These are phyloP conservation scores for Scheffersomyces coipomensis DNA, from an alignment of 805 yeast genomes.

Conservation along the genomic window DNA sequence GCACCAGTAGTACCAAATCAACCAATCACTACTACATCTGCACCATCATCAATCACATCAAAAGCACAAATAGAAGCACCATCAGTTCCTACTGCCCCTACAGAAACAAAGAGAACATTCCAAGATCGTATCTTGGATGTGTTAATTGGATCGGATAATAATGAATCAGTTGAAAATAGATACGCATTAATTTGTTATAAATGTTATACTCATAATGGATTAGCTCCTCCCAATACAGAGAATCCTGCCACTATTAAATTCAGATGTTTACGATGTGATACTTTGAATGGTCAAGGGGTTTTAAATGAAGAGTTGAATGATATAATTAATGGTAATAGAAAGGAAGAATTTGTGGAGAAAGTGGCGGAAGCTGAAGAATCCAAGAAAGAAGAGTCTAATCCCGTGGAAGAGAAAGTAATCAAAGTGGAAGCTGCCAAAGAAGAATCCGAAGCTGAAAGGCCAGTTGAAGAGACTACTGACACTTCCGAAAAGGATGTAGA, in stretches of 20 bases:
- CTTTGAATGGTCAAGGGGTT: slow-evolving; percentile 26
- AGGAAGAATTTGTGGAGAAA: neutral
- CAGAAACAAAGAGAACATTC: slow-evolving; percentile 24
- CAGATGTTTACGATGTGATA: slow-evolving; percentile 66
- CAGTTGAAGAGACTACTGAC: neutral
- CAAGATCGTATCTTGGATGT: slow-evolving; percentile 39
- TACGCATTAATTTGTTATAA: slow-evolving; percentile 69
- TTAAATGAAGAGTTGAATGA: slow-evolving; percentile 2
- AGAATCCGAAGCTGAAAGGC: neutral
- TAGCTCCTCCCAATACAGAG: slow-evolving; percentile 68
- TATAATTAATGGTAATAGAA: neutral
- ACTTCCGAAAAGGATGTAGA: neutral
- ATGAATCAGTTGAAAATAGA: slow-evolving; percentile 58
- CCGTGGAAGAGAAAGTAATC: no score
- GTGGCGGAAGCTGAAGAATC: neutral
- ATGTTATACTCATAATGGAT: slow-evolving; percentile 75
- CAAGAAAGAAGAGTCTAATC: neutral
- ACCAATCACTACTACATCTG: neutral
- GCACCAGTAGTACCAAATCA: slow-evolving; percentile 1
- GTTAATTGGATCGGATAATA: slow-evolving; percentile 54
- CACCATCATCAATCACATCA: neutral
- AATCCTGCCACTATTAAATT: slow-evolving; percentile 52
- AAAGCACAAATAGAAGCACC: neutral
- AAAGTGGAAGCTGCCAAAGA: neutral
- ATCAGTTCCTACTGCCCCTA: neutral